These are phyloP conservation scores for Fusarium graminum DNA, from an alignment of 2,329 filamentous ascomycete species.

Conservation along the genomic window DNA sequence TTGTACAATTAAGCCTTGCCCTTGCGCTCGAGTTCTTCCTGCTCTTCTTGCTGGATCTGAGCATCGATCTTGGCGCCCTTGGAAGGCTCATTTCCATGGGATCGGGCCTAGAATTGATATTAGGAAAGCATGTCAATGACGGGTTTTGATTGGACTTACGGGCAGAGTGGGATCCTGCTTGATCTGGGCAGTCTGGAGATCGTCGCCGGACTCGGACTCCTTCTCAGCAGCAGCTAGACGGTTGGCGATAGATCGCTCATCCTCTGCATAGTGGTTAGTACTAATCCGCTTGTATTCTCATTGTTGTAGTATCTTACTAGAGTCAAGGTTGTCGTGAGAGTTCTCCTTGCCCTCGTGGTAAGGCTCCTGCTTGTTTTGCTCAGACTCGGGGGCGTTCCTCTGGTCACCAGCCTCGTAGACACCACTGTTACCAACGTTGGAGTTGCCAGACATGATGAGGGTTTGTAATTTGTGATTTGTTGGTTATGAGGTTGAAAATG, in stretches of 20 bases:
- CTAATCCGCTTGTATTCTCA: conserved; percentile 57
- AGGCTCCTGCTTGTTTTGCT: conserved; percentile 64
- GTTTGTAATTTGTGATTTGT: conserved; percentile 8
- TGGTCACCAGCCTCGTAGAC: conserved; percentile 86
- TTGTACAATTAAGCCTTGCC: conserved; percentile 49
- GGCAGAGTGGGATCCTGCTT: conserved; percentile 73
- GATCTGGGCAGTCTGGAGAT: conserved; percentile 55
- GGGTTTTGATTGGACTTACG: conserved; percentile 55
- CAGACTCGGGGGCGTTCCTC: conserved; percentile 70
- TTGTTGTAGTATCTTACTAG: conserved; percentile 67
- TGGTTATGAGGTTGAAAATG: not conserved
- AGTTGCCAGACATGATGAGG: conserved; percentile 58
- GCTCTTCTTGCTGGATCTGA: conserved; percentile 75
- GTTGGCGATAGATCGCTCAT: conserved; percentile 79
- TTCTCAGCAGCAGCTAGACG: conserved; percentile 72
- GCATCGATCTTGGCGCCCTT: conserved; percentile 80
- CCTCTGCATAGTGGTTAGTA: conserved; percentile 63
- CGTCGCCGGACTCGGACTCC: conserved; percentile 61
- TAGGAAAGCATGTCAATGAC: conserved; percentile 8
- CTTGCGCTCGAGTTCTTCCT: conserved; percentile 73
- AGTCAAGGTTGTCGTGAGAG: conserved; percentile 76
- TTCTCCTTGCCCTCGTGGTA: conserved; percentile 80
- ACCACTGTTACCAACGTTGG: conserved; percentile 73
- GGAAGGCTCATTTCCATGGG: conserved; percentile 80
- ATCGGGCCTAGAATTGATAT: conserved; percentile 62